Percentiles rank a stretch among this genome's conserved stretches.
phyloP scores from a whole-genome alignment of 176 grass and related monocot genomes.

The Elymus sibiricus region DNA sequence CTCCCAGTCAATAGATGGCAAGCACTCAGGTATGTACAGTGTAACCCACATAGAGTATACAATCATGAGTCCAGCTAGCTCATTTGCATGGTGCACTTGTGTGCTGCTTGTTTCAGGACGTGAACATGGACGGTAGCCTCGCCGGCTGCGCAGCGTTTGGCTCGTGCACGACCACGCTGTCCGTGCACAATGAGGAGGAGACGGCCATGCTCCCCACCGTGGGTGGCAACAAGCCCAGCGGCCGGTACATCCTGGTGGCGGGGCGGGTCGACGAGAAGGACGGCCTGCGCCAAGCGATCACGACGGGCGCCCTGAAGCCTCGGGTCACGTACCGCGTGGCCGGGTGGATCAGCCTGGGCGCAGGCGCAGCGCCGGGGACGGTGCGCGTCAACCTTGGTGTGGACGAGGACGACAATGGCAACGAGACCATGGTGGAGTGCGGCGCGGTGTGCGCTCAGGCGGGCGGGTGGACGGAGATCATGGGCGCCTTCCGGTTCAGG shows the following conservation, averaged over 20 bases:
- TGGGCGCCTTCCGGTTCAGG: slow-evolving; percentile 36
- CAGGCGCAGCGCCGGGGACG: not conserved
- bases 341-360: slow-evolving; percentile 37
- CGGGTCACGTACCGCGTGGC: slow-evolving; percentile 38
- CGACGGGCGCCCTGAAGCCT: not conserved
- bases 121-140: slow-evolving; percentile 12
- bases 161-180: slow-evolving; percentile 27
- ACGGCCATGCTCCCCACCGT: no score
- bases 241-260: slow-evolving; percentile 3
- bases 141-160: slow-evolving; percentile 22
- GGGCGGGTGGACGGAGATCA: slow-evolving; percentile 30
- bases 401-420: not conserved
- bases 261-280: slow-evolving; percentile 15
- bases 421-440: slow-evolving; percentile 11
- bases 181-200: not conserved
- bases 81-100: not conserved
- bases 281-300: slow-evolving; percentile 24
- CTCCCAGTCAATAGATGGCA: no score
- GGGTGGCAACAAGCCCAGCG: not conserved
- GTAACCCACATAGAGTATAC: no score
- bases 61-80: no score
- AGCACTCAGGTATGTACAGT: no score
- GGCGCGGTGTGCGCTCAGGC: slow-evolving; percentile 8
- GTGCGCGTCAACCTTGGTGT: slow-evolving; percentile 22
- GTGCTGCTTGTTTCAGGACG: slow-evolving; percentile 16